These are phyloP conservation scores for Ceratobasidium sp. DNA, from an alignment of 1,284 basidiomycete species.

Conservation along the genomic window DNA sequence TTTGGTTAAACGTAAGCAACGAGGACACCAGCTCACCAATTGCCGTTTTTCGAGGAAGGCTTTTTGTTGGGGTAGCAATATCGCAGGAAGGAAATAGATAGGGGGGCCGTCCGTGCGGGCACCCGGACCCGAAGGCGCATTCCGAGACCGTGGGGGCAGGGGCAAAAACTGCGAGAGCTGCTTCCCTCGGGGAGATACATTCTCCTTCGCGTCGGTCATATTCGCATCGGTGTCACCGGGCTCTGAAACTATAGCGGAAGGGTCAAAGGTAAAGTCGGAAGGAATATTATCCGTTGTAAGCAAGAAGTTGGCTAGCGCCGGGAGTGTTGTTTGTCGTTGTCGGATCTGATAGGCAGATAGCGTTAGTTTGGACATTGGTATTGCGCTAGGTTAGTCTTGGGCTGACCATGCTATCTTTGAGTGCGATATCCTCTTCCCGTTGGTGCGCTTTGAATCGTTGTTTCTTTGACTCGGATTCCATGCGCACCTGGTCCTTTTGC, in stretches of 20 bases:
- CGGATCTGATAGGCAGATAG: constrained; percentile 33
- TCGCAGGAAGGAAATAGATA: constrained; percentile 78
- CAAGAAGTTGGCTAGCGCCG: constrained; percentile 74
- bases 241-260: constrained; percentile 38
- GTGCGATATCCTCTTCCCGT: constrained; percentile 48
- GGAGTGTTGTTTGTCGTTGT: constrained; percentile 46
- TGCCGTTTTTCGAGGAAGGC: constrained; percentile 71
- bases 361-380: background rate
- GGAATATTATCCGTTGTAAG: constrained; percentile 78
- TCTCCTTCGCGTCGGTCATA: constrained; percentile 46
- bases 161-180: constrained; percentile 34
- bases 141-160: constrained; percentile 59
- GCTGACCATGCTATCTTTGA: constrained; percentile 49
- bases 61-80: constrained; percentile 77
- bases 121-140: constrained; percentile 63
- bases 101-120: constrained; percentile 72
- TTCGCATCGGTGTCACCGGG: constrained; percentile 55
- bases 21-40: constrained; percentile 65
- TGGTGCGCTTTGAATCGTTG: constrained; percentile 46
- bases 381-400: background rate
- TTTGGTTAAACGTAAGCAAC: background rate
- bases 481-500: constrained; percentile 47
- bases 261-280: constrained; percentile 44
- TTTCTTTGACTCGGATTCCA: constrained; percentile 48
- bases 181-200: background rate